phyloP scores from a whole-genome alignment of 2,329 filamentous ascomycete genomes.

The Aspergillus candidus region DNA sequence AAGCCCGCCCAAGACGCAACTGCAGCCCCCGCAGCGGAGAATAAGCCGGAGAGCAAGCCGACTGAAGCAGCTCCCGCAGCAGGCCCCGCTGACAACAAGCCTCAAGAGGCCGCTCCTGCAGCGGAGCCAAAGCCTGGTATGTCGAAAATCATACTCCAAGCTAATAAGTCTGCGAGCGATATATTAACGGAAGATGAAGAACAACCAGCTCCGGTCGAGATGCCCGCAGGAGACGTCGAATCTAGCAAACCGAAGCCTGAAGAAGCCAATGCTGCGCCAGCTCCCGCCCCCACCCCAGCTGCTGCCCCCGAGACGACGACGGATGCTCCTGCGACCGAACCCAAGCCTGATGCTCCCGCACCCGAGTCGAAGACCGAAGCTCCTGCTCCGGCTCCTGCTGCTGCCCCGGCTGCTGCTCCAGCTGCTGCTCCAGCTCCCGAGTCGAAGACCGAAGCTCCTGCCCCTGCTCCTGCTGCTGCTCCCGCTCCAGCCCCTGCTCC shows the following conservation, averaged over 20 bases:
- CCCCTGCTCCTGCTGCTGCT: not conserved
- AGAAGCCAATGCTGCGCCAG: conserved; percentile 5
- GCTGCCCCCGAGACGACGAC: conserved; percentile 4
- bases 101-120: conserved; percentile 10
- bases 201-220: conserved; percentile 8
- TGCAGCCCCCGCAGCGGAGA: conserved; percentile 7
- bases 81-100: conserved; percentile 7
- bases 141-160: not conserved
- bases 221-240: conserved; percentile 8
- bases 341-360: conserved; percentile 6
- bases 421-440: conserved; percentile 4
- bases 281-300: conserved; percentile 3
- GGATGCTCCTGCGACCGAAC: not conserved
- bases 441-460: conserved; percentile 2
- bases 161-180: not conserved
- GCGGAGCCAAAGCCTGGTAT: conserved; percentile 13
- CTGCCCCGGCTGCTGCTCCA: conserved; percentile 1
- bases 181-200: not conserved
- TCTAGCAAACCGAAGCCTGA: conserved; percentile 9
- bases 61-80: conserved; percentile 8
- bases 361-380: not conserved
- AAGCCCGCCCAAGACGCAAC: conserved; percentile 12
- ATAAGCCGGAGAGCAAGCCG: conserved; percentile 8
- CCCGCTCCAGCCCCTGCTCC: conserved; percentile 1
- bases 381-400: no score